Evolutionary conservation across 129 eudicot species (phyloP).

Genomic region (Glebionis coronaria): DNA sequence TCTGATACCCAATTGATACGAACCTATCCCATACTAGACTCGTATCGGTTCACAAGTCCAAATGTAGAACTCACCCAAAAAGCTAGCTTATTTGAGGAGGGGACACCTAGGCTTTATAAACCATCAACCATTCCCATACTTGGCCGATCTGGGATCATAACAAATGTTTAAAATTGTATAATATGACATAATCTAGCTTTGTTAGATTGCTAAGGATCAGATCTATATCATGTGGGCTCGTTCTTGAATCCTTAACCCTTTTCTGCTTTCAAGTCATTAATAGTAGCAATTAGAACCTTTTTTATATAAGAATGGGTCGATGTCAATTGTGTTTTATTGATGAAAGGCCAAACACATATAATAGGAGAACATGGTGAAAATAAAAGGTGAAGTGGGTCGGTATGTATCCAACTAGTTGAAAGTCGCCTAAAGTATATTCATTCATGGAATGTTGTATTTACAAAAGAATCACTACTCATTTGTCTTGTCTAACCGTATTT

Average conservation of each 20-base stretch:
- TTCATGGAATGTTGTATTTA: not conserved
- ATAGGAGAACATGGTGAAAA: not conserved
- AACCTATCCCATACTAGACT: no score
- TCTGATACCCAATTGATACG: no score
- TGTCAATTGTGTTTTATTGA: not conserved
- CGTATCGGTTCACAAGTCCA: no score
- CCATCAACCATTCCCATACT: no score
- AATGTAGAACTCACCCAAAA: no score
- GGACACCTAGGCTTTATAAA: no score
- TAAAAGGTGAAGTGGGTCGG: not conserved
- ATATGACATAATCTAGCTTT: no score
- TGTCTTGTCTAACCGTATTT: no score
- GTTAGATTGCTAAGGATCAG: not conserved
- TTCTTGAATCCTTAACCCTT: not conserved
- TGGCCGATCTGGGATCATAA: no score
- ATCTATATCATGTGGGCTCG: conserved; percentile 4
- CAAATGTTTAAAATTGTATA: no score
- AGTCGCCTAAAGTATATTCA: not conserved
- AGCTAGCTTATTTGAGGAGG: no score
- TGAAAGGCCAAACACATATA: not conserved
- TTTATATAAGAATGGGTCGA: conserved; percentile 3
- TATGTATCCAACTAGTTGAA: no score
- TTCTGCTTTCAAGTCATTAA: not conserved
- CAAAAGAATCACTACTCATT: not conserved
- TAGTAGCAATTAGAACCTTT: not conserved